phyloP scores from a whole-genome alignment of 2,329 filamentous ascomycete species.

The Dactylella cylindrospora region DNA sequence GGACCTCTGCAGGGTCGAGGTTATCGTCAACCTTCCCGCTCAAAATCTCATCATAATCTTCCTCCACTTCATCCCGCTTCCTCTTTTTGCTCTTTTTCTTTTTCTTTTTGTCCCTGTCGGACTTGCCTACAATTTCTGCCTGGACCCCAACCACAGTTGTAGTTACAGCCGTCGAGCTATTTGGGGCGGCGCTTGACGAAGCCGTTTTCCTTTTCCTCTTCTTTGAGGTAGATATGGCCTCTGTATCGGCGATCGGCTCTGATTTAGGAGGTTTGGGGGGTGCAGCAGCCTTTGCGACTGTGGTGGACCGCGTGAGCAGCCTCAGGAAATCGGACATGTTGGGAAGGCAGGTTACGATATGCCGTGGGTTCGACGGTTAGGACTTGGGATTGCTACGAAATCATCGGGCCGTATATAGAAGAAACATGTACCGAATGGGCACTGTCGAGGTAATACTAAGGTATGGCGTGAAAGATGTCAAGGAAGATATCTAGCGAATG shows the following conservation, averaged over 20 bases:
- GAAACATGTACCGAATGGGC: too few relatives aligned
- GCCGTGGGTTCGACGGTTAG: too few relatives aligned
- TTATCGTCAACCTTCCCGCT: slow-evolving; percentile 49
- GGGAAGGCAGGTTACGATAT: background rate
- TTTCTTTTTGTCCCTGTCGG: slow-evolving; percentile 10
- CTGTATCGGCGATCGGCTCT: slow-evolving; percentile 6
- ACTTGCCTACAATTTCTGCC: background rate
- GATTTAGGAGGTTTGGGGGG: slow-evolving; percentile 22
- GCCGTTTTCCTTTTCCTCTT: slow-evolving; percentile 32
- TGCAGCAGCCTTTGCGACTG: slow-evolving; percentile 44
- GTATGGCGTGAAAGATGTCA: too few relatives aligned
- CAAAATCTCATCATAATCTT: slow-evolving; percentile 49
- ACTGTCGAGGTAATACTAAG: too few relatives aligned
- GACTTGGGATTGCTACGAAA: too few relatives aligned
- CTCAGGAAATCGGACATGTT: slow-evolving; percentile 48
- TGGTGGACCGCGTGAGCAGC: slow-evolving; percentile 47
- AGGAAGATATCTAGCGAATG: too few relatives aligned
- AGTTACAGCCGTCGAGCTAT: background rate
- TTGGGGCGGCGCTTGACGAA: background rate
- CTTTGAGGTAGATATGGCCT: slow-evolving; percentile 12
- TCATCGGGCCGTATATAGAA: too few relatives aligned
- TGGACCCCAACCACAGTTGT: background rate
- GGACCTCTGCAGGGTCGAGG: slow-evolving; percentile 62
- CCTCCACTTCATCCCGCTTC: slow-evolving; percentile 38
- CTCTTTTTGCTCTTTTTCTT: slow-evolving; percentile 19